Evolutionary conservation across 2,329 filamentous ascomycete genomes (phyloP).

Genomic region (Cladosporium austrohemisphaericum): DNA sequence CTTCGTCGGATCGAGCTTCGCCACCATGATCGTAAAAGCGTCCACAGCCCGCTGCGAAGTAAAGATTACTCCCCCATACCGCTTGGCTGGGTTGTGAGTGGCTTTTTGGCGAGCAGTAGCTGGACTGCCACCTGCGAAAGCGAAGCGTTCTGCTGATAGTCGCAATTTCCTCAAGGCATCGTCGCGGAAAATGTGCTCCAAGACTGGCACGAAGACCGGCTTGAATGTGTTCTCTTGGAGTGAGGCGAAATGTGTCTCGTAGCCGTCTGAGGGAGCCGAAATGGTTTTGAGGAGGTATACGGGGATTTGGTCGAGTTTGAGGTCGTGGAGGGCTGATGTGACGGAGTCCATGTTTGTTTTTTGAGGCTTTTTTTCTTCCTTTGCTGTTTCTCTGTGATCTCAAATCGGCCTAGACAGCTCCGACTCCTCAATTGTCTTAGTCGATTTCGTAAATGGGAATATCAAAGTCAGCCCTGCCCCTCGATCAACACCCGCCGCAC

Average conservation of each 20-base stretch:
- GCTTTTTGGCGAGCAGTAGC: slow-evolving; percentile 28
- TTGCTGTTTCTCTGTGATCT: background rate
- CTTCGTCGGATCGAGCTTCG: slow-evolving; percentile 42
- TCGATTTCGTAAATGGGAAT: no score
- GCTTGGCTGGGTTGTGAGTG: slow-evolving; percentile 33
- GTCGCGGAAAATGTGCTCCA: slow-evolving; percentile 66
- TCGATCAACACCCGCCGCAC: no score
- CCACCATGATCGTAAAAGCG: slow-evolving; percentile 63
- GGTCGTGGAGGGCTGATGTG: slow-evolving; percentile 21
- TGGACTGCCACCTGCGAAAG: slow-evolving; percentile 34
- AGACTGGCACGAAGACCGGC: slow-evolving; percentile 70
- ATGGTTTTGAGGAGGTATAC: slow-evolving; percentile 75
- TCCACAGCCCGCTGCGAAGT: slow-evolving; percentile 82
- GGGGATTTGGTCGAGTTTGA: slow-evolving; percentile 41
- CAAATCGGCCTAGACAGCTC: no score
- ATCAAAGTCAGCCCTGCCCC: no score
- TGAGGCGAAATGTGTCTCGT: slow-evolving; percentile 62
- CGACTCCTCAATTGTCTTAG: no score
- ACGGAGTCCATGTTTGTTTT: slow-evolving; percentile 25
- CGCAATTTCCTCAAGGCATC: slow-evolving; percentile 55
- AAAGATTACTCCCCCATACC: slow-evolving; percentile 76
- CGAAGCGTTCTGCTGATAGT: slow-evolving; percentile 46
- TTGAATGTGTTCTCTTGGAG: slow-evolving; percentile 50
- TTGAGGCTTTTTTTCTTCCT: background rate
- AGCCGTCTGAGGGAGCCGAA: slow-evolving; percentile 67